A percentile compares a stretch with the other conserved stretches of the same genome.
These are phyloP conservation scores for Prunella vulgaris DNA, from an alignment of 257 asterid species.

Conservation along the genomic window DNA sequence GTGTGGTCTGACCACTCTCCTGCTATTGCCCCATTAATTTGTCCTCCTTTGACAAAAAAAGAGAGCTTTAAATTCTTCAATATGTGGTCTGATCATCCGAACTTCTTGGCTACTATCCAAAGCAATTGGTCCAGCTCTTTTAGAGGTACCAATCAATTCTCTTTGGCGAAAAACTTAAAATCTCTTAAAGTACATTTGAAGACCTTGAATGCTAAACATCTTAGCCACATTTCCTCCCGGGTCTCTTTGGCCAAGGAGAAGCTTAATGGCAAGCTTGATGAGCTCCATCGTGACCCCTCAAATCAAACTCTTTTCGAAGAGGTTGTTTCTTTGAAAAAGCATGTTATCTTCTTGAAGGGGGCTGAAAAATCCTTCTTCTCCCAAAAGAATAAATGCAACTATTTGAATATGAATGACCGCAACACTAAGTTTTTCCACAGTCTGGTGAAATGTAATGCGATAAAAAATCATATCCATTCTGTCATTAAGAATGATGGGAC, in stretches of 20 bases:
- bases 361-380: too few species aligned
- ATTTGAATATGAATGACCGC: background rate
- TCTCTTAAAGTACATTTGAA: background rate
- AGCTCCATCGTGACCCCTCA: background rate
- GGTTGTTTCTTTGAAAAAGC: background rate
- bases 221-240: background rate
- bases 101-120: too few species aligned
- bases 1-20: background rate
- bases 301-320: background rate
- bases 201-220: background rate
- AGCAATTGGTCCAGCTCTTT: background rate
- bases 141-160: background rate
- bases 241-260: background rate
- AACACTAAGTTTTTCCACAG: background rate
- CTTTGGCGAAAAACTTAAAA: background rate
- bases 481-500: background rate
- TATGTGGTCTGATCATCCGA: background rate
- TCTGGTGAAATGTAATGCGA: background rate
- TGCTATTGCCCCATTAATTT: background rate
- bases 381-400: background rate
- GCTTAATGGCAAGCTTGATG: background rate
- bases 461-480: background rate
- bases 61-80: background rate
- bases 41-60: background rate
- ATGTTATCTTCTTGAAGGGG: background rate